Evolutionary conservation across 2,329 filamentous ascomycete species (phyloP).

Genomic region (Exophiala aquamarina): DNA sequence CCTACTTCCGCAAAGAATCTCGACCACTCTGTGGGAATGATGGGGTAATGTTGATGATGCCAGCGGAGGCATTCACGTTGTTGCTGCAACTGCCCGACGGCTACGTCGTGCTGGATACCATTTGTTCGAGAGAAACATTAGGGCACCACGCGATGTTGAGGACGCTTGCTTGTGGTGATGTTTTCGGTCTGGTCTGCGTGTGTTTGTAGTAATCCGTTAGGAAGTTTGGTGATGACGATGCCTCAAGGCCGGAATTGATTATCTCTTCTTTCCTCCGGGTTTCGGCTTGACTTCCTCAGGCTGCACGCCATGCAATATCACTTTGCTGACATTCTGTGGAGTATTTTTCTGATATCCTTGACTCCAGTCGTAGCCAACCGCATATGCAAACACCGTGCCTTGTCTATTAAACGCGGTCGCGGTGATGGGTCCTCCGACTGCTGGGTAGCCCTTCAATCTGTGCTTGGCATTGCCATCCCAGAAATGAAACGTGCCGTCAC

Average conservation of each 20-base stretch:
- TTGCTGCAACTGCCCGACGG: too few species aligned
- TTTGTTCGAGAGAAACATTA: too few species aligned
- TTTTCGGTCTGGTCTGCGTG: too few species aligned
- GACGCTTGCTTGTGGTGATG: too few species aligned
- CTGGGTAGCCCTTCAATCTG: conserved; percentile 82
- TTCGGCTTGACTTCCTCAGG: conserved; percentile 64
- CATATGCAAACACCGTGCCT: conserved; percentile 83
- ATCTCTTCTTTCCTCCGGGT: conserved; percentile 43
- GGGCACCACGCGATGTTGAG: too few species aligned
- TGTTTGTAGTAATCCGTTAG: too few species aligned
- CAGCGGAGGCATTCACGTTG: too few species aligned
- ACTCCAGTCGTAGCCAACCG: conserved; percentile 96
- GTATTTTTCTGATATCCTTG: conserved; percentile 90
- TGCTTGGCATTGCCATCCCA: conserved; percentile 89
- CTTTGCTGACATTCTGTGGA: conserved; percentile 68
- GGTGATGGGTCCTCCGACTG: conserved; percentile 82
- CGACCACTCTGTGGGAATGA: too few species aligned
- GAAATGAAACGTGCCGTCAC: conserved; percentile 82
- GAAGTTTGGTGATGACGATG: too few species aligned
- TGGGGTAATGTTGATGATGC: too few species aligned
- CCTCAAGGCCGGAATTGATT: background rate
- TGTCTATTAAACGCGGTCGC: conserved; percentile 87
- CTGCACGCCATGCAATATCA: conserved; percentile 77
- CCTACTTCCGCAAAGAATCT: too few species aligned
- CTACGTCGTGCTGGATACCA: too few species aligned